Evolutionary conservation across 1,284 basidiomycete genomes (phyloP), one percentile per base, ranked within the genome.

Genomic region (Hemileia vastatrix): DNA sequence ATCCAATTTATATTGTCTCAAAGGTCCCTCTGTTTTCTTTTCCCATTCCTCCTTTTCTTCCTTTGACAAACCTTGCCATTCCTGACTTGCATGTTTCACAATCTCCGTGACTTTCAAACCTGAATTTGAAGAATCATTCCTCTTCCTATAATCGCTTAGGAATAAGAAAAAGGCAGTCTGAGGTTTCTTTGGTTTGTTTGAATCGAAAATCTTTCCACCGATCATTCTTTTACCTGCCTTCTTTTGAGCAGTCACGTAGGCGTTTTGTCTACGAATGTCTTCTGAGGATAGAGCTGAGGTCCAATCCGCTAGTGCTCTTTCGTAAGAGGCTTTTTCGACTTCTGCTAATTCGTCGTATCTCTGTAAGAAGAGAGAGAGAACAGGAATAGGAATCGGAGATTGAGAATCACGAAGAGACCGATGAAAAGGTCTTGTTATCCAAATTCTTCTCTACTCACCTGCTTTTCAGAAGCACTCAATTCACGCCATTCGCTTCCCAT

Each of bases 241-340:
- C 50, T 69, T 66, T 65, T 71, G 71, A 49, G 65, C 57, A 23
- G 60, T 52, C 33, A 70, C 65, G 62, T 70, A 74, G 21, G 65
- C 66, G 61, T 74, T 73, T 65, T 74, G 70, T 15, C 71, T 67
- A 64, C 67, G 64, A 57, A 74, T 70, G 58, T 73, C 72, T 6
- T 72, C 71, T 24, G 72, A 65, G 4, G 71, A 69, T 18, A 74
- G 65, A 32, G 55, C 52, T 6, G 67, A 65, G 44, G 67, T 66
- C 72, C 72, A 74, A 36, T 64, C 59, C 56, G 66, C 63, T 32
- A 73, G 64, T 3, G 63, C 71, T 40, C 64, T 65, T 55, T 68
- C 67, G 65, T 73, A 72, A 43, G 64, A 53, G 31, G 56, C 65
- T 64, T 68, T 68, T 45, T 66, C 66, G 60, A 67, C 54, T 44